A percentile compares a stretch with the other conserved stretches of the same genome.
These are phyloP conservation scores for Amanita polypyramis DNA, from an alignment of 768 basidiomycete species.

Conservation along the genomic window DNA sequence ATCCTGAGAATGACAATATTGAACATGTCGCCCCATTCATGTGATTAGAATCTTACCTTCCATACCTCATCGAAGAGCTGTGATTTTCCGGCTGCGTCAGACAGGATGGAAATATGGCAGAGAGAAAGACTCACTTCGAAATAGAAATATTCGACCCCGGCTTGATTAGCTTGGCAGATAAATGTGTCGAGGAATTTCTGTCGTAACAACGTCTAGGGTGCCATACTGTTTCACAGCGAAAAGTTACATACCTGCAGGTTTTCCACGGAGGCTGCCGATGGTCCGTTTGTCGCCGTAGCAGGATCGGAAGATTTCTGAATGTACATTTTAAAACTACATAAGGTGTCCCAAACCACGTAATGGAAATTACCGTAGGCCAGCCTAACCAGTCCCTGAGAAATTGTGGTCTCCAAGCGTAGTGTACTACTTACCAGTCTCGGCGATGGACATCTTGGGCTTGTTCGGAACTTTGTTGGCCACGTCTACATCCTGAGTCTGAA, in stretches of 20 bases:
- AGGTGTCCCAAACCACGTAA: not conserved
- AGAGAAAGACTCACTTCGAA: constrained; percentile 45
- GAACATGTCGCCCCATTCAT: not conserved
- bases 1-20: constrained; percentile 25
- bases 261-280: constrained; percentile 45
- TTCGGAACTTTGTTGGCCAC: constrained; percentile 52
- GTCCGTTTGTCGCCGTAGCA: constrained; percentile 54
- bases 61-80: constrained; percentile 73
- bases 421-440: constrained; percentile 61
- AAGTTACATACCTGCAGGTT: constrained; percentile 45
- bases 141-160: constrained; percentile 81
- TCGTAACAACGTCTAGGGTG: constrained; percentile 4
- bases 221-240: not conserved
- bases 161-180: constrained; percentile 77
- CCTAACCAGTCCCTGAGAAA: constrained; percentile 8
- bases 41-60: constrained; percentile 41
- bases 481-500: constrained; percentile 51
- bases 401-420: constrained; percentile 12
- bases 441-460: constrained; percentile 77
- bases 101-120: not conserved
- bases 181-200: constrained; percentile 80
- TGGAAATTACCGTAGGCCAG: constrained; percentile 52
- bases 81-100: not conserved
- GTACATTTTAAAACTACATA: constrained; percentile 1
- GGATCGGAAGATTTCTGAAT: constrained; percentile 47